phyloP scores from a whole-genome alignment of 257 asterid genomes.

The Sherardia arvensis region DNA sequence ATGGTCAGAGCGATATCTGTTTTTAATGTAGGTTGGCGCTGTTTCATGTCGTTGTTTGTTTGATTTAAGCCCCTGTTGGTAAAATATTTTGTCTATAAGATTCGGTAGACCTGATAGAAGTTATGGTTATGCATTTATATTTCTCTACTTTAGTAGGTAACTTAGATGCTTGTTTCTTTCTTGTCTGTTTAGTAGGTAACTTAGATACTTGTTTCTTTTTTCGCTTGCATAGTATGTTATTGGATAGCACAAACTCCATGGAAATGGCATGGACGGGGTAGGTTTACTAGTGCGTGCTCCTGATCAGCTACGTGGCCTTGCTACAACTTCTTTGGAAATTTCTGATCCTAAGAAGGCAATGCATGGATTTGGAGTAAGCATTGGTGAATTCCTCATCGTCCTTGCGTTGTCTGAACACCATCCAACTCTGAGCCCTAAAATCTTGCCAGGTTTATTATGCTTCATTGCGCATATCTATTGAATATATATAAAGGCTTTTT shows the following conservation, averaged over 20 bases:
- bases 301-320: slow-evolving; percentile 22
- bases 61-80: background rate
- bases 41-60: background rate
- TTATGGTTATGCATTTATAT: background rate
- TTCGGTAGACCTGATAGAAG: too few species aligned
- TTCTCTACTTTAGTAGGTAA: background rate
- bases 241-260: slow-evolving; percentile 35
- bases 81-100: background rate
- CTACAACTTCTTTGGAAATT: slow-evolving; percentile 21
- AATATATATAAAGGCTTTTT: background rate
- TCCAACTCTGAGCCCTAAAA: slow-evolving; percentile 6
- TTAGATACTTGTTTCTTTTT: slow-evolving; percentile 3
- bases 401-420: slow-evolving; percentile 5
- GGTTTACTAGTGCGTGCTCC: slow-evolving; percentile 41
- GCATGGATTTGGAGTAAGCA: slow-evolving; percentile 10
- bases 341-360: background rate
- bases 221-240: slow-evolving; percentile 29
- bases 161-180: slow-evolving; percentile 3
- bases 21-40: too few species aligned
- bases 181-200: background rate
- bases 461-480: slow-evolving; percentile 20
- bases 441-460: slow-evolving; percentile 14
- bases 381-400: slow-evolving; percentile 9
- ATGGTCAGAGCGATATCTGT: too few species aligned
- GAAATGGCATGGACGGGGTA: slow-evolving; percentile 33